Conservation (phyloP, 106 monocot species). For the Amphibolis antarctica region DNA sequence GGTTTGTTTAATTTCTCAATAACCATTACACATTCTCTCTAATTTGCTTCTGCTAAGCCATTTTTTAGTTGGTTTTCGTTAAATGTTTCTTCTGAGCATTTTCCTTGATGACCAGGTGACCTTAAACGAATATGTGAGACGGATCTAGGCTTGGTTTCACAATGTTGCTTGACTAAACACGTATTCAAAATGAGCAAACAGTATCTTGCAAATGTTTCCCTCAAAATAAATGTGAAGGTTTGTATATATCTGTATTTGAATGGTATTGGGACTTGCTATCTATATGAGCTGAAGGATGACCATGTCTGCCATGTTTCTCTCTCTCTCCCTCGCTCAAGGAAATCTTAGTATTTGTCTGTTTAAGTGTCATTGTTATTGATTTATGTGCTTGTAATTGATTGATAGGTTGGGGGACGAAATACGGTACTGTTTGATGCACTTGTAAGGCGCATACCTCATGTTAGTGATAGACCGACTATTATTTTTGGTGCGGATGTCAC, state of each 20-base stretch:
- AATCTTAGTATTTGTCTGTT: neutral
- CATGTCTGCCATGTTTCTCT: too few relatives aligned
- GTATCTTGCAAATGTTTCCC: slow-evolving; percentile 95
- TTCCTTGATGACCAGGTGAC: slow-evolving; percentile 41
- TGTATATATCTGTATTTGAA: neutral
- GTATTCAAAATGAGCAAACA: slow-evolving; percentile 79
- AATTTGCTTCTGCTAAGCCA: neutral
- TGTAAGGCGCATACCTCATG: slow-evolving; percentile 58
- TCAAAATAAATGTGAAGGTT: slow-evolving; percentile 98
- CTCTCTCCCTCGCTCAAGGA: too few relatives aligned
- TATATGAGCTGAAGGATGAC: too few relatives aligned
- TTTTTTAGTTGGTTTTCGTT: neutral
- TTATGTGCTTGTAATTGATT: neutral
- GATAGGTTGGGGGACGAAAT: slow-evolving; percentile 86
- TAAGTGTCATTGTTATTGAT: neutral
- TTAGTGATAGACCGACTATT: slow-evolving; percentile 81
- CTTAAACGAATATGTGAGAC: slow-evolving; percentile 96
- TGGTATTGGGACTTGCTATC: neutral
- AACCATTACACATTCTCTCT: neutral
- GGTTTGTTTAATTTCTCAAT: slow-evolving; percentile 27
- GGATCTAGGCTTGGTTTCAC: slow-evolving; percentile 86
- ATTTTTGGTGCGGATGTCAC: slow-evolving; percentile 99
- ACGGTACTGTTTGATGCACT: slow-evolving; percentile 90
- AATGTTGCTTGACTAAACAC: slow-evolving; percentile 92
- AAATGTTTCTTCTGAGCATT: neutral